These are phyloP conservation scores for Citrus inodora DNA, from an alignment of 345 rosid species.

Conservation along the genomic window DNA sequence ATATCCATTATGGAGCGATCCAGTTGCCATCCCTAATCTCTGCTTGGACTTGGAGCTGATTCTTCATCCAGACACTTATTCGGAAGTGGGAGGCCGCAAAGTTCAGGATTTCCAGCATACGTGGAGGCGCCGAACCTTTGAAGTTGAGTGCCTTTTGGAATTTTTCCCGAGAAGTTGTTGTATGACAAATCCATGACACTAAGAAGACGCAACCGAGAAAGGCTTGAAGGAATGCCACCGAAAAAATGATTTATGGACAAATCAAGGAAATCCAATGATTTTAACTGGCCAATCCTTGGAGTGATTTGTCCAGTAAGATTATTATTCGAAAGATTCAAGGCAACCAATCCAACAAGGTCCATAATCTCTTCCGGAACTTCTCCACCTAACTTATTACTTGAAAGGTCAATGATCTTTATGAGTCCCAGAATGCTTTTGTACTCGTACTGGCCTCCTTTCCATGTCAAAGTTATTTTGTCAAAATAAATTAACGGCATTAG, in stretches of 20 bases:
- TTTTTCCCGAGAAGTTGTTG: slow-evolving; percentile 18
- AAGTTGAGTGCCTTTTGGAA: slow-evolving; percentile 17
- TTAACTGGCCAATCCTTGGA: slow-evolving; percentile 16
- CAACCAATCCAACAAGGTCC: slow-evolving; percentile 10
- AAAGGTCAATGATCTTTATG: slow-evolving; percentile 13
- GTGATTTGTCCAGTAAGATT: slow-evolving; percentile 16
- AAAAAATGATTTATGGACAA: slow-evolving; percentile 29
- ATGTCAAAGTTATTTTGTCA: background rate
- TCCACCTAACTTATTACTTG: slow-evolving; percentile 32
- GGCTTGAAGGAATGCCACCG: slow-evolving; percentile 27
- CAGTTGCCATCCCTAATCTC: too few relatives aligned
- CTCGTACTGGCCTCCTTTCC: slow-evolving; percentile 7
- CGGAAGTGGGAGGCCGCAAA: background rate
- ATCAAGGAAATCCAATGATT: slow-evolving; percentile 25
- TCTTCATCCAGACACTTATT: background rate
- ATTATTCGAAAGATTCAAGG: slow-evolving; percentile 15
- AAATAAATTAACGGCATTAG: background rate
- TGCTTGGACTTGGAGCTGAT: background rate
- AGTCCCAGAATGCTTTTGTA: slow-evolving; percentile 1
- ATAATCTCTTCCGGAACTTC: slow-evolving; percentile 29
- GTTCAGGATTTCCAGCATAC: background rate
- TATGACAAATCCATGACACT: slow-evolving; percentile 16
- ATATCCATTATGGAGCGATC: too few relatives aligned
- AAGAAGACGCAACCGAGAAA: slow-evolving; percentile 1
- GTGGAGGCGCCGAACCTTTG: background rate